Percentiles rank a stretch among this genome's conserved stretches.
Conservation (phyloP, 2,329 filamentous ascomycete species). For the Metarhizium album region DNA sequence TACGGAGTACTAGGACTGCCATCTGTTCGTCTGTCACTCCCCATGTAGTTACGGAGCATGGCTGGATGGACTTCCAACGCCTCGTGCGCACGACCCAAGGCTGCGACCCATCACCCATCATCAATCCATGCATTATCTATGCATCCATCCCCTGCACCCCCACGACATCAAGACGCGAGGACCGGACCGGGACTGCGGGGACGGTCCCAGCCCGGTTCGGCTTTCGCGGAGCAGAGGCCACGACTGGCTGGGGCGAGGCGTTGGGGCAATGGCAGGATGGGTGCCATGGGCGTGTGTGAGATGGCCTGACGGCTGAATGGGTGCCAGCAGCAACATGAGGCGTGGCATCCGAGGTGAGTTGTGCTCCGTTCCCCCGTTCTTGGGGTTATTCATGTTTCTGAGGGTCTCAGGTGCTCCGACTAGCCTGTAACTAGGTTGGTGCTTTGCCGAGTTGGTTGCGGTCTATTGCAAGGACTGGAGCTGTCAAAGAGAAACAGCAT, state of each 20-base stretch:
- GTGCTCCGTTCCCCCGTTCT: background rate
- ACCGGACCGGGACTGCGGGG: background rate
- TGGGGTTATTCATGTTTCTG: background rate
- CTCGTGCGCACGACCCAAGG: background rate
- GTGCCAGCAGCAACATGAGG: background rate
- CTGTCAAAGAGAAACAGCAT: background rate
- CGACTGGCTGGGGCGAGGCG: background rate
- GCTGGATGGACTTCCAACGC: background rate
- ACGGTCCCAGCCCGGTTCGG: background rate
- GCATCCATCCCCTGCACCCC: too few species aligned
- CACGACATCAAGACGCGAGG: constrained; percentile 2
- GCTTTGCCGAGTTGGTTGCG: background rate
- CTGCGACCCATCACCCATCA: background rate
- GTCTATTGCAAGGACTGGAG: background rate
- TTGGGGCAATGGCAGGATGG: background rate
- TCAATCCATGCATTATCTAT: background rate
- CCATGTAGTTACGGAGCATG: background rate
- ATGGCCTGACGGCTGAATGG: background rate
- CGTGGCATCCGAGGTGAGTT: background rate
- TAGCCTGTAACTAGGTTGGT: background rate
- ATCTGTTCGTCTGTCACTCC: background rate
- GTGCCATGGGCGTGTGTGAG: background rate
- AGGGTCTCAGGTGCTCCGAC: background rate
- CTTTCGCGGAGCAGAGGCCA: constrained; percentile 1
- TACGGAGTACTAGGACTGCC: too few species aligned